Evolutionary conservation across 2,329 filamentous ascomycete species (phyloP), one percentile per base, ranked within the genome.

Genomic region (Ploettnerulaceae sp.): DNA sequence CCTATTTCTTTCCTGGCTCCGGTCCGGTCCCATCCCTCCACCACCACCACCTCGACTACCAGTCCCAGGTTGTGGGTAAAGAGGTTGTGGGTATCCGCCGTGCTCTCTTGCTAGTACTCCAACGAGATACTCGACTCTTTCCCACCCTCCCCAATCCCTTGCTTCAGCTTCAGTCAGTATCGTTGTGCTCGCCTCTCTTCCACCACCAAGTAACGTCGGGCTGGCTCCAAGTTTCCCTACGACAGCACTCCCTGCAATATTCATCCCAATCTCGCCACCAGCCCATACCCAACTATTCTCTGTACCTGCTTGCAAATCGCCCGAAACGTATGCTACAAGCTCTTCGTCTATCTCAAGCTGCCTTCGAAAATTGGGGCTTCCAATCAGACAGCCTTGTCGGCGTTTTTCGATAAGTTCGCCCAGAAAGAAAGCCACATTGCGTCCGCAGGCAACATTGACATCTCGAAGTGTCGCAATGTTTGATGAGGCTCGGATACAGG

Each of bases 241-340:
- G 6, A 29, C 25, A 43, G 48, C 45, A 9, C 50, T 39, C 11
- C 40, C 39, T n/a, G 34, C 43, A 31, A 59, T 55, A 45, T 59
- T 68, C 47, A 64, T 65, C 7, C 64, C 68, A 3, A 64, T 71
- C 57, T 84, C 82, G 26, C 74, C 74, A 22, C 77, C 74, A 59
- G 77, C 69, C 91, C 90, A 96, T 3, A 90, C 77, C 91, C 91
- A 97, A 9, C 83, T 82, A 26, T 79, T 79, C 42, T 89, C 84
- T 0, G 76, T 73, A n/a, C 77, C 81, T 1, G 84, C 86, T 66
- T 97, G 91, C 59, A 94, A 73, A 66, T 97, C 93, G 0, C 84
- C 86, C 22, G 86, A 91, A 1, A 86, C 81, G 59, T 95, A 95
- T 0, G 83, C 87, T 21, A 97, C 70, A 57, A 97, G 76, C 63